Evolutionary conservation across 371 early-diverging fungal genomes (phyloP).

Genomic region (Apophysomyces elegans): DNA sequence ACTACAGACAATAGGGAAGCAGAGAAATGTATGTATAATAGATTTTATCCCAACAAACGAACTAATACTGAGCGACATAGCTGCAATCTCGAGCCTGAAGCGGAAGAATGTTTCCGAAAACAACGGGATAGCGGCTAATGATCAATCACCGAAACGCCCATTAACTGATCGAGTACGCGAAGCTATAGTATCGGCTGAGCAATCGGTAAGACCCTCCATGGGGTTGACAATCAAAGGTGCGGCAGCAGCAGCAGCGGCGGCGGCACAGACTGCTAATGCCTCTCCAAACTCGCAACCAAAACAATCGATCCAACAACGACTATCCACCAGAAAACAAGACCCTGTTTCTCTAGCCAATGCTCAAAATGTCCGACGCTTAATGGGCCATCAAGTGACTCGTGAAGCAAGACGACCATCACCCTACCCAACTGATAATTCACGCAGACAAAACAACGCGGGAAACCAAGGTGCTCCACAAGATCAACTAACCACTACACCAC

Average conservation of each 20-base stretch:
- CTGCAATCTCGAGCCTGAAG: background rate
- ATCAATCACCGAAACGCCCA: background rate
- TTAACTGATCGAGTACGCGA: constrained; percentile 2
- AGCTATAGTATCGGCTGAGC: constrained; percentile 1
- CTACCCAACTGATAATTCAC: background rate
- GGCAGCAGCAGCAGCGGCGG: background rate
- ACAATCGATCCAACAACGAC: background rate
- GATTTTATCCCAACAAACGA: background rate
- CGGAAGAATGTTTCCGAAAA: background rate
- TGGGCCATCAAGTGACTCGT: constrained; percentile 8
- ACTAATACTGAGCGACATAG: background rate
- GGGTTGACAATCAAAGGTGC: constrained; percentile 7
- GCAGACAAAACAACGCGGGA: background rate
- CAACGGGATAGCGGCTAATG: background rate
- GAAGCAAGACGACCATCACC: background rate
- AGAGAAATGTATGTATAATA: too few relatives aligned
- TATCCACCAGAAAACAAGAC: background rate
- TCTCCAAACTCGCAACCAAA: background rate
- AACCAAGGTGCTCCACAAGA: background rate
- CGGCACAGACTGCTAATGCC: background rate
- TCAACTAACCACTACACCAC: background rate
- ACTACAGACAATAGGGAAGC: too few relatives aligned
- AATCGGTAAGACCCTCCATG: background rate
- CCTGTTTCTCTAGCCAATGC: background rate
- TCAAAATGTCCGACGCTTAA: constrained; percentile 1